A percentile compares a stretch with the other conserved stretches of the same genome.
phyloP scores from a whole-genome alignment of 495 filamentous ascomycete species.

The Podospora conica region DNA sequence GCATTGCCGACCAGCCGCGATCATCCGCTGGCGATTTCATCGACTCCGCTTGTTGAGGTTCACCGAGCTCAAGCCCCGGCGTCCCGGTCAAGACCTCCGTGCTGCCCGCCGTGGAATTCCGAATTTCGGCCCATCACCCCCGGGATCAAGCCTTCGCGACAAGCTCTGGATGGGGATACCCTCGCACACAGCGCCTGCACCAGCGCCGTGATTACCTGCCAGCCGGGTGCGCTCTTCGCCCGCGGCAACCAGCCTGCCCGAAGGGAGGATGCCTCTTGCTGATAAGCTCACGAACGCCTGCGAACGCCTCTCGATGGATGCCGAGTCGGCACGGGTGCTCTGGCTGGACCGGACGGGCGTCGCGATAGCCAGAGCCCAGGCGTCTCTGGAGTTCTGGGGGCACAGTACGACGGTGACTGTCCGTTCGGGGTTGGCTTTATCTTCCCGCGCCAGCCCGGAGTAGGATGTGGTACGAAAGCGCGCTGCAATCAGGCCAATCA shows the following conservation, averaged over 20 bases:
- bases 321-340: background rate
- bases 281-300: constrained; percentile 8
- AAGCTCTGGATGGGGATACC: background rate
- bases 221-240: background rate
- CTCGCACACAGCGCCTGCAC: background rate
- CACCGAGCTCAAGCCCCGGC: constrained; percentile 11
- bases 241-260: background rate
- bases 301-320: constrained; percentile 1
- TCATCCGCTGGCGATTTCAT: constrained; percentile 1
- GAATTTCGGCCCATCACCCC: background rate
- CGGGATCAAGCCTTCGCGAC: constrained; percentile 10
- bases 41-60: constrained; percentile 3
- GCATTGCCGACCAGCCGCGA: background rate
- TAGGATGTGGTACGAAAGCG: constrained; percentile 30
- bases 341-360: constrained; percentile 15
- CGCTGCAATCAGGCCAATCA: constrained; percentile 31
- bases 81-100: constrained; percentile 8
- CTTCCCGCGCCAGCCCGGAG: constrained; percentile 30
- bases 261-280: background rate
- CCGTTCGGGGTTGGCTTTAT: constrained; percentile 34
- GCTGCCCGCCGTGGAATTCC: background rate
- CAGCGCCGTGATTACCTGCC: too few relatives aligned
- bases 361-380: constrained; percentile 19
- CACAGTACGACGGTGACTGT: constrained; percentile 11
- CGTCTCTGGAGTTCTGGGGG: constrained; percentile 15